A percentile compares a stretch with the other conserved stretches of the same genome.
Evolutionary conservation across 2,329 filamentous ascomycete species (phyloP).

Genomic region (Aspergillus hortae): DNA sequence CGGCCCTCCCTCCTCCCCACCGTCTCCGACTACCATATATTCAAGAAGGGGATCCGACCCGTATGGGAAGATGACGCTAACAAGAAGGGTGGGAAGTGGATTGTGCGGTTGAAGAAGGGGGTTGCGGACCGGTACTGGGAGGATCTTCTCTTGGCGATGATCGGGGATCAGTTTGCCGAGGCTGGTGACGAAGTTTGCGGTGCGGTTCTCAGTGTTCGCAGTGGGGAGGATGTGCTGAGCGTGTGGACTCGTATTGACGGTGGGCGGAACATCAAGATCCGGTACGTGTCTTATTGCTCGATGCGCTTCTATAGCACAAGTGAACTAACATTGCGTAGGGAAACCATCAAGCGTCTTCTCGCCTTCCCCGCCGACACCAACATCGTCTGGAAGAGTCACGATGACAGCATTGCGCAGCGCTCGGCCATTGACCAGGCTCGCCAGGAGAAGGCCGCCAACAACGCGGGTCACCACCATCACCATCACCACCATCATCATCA

Average conservation of each 20-base stretch:
- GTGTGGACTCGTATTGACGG: conserved; percentile 96
- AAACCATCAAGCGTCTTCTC: conserved; percentile 89
- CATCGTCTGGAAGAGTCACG: conserved; percentile 93
- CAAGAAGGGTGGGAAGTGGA: conserved; percentile 95
- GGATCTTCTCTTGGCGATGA: conserved; percentile 81
- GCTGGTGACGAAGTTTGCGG: conserved; percentile 93
- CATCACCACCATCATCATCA: conserved; percentile 31
- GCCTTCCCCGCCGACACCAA: conserved; percentile 83
- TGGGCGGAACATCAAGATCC: conserved; percentile 90
- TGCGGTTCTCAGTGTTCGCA: conserved; percentile 87
- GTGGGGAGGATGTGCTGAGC: conserved; percentile 94
- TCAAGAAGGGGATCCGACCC: conserved; percentile 91
- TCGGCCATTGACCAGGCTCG: conserved; percentile 87
- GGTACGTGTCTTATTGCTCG: conserved; percentile 54
- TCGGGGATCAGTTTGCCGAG: conserved; percentile 91
- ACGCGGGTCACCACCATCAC: conserved; percentile 29
- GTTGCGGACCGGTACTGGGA: conserved; percentile 97
- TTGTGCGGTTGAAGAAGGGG: conserved; percentile 93
- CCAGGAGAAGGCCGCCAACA: conserved; percentile 67
- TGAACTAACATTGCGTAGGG: conserved; percentile 52
- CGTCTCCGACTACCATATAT: conserved; percentile 96
- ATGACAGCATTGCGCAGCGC: conserved; percentile 90
- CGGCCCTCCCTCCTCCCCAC: conserved; percentile 81
- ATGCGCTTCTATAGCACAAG: conserved; percentile 14
- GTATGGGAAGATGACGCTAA: conserved; percentile 99